Base-by-base conservation (phyloP, 2,329 filamentous ascomycete genomes). In the Huntiella moniliformis region DNA sequence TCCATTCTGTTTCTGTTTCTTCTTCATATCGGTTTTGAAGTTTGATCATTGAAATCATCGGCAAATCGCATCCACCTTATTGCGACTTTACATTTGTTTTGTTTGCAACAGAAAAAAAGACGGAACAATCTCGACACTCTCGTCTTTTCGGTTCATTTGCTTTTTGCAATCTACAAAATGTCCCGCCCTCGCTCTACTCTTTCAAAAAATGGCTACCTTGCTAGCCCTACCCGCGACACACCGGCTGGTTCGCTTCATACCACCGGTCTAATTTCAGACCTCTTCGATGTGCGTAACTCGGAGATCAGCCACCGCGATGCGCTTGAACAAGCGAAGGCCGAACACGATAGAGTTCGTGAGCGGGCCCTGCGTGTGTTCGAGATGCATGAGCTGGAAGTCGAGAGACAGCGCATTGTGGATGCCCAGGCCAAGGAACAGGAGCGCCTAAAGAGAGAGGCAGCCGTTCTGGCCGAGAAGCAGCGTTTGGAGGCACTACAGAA, bases 341-440 rank as follows among this genome's bases (percentile, higher is more conserved):
- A 79, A 55, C 82, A 86, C 57, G 72, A 81, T 34, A 68, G 72
- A 22, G 70, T 88, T 8, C 68, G 70, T 22, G 61, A 67, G 45
- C 60, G 61, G 28, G 71, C 71, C 5, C 57, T 71, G 33, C 61
- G 63, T 12, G 66, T 67, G 5, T 68, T 63, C 46, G 60, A 68
- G 49, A 58, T 69, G 36, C 63, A 73, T 48, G 61, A 67, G 49
- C 54, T 67, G 12, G 57, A 66, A 44, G 60, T 67, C 51, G 62
- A 69, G 51, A 60, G 66, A 49, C 56, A 60, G 33, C 58, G 62
- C 10, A 62, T 71, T 39, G 45, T 61, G 18, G 61, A 64, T 38
- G 60, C 64, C 45, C 66, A 71, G 53, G 60, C 61, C 36, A 61
- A 60, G 42, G 65, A 71, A 50, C 59, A 65, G 46, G 63, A 68